phyloP scores from a whole-genome alignment of 2,329 filamentous ascomycete genomes.

The Thermoascus crustaceus region DNA sequence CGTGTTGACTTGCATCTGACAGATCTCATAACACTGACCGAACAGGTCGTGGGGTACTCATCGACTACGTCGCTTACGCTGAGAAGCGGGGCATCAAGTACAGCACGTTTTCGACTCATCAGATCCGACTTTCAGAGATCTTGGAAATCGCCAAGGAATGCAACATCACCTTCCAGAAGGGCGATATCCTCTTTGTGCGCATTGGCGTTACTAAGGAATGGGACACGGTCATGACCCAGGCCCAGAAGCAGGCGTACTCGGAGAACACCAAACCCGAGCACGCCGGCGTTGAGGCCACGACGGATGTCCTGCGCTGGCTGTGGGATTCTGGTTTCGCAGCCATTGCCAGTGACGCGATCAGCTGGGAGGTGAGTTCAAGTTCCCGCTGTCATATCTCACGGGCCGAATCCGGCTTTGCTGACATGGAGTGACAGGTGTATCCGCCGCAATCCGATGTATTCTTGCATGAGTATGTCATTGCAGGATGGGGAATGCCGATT shows the following conservation, averaged over 20 bases:
- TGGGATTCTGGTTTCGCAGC: conserved; percentile 52
- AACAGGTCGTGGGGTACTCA: conserved; percentile 43
- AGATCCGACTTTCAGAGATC: conserved; percentile 29
- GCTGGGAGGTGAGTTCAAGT: conserved; percentile 40
- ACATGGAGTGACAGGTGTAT: conserved; percentile 27
- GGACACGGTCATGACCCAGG: conserved; percentile 30
- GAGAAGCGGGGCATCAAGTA: conserved; percentile 32
- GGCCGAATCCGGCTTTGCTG: conserved; percentile 4
- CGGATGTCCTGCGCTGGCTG: conserved; percentile 48
- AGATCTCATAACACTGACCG: background rate
- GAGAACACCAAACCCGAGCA: conserved; percentile 34
- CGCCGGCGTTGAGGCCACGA: conserved; percentile 43
- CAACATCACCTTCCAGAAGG: conserved; percentile 39
- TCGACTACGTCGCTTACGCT: conserved; percentile 44
- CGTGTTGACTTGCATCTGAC: background rate
- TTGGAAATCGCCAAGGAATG: conserved; percentile 34
- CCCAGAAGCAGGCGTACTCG: conserved; percentile 22
- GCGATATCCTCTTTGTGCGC: conserved; percentile 48
- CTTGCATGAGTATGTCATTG: conserved; percentile 42
- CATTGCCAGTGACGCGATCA: conserved; percentile 50
- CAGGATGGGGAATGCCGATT: conserved; percentile 45
- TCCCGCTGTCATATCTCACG: background rate
- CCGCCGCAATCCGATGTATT: conserved; percentile 32
- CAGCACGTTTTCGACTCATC: conserved; percentile 34
- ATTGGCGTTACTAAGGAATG: conserved; percentile 35